Evolutionary conservation across 2,329 filamentous ascomycete genomes (phyloP).

Genomic region (Sporothrix pseudoabietina): DNA sequence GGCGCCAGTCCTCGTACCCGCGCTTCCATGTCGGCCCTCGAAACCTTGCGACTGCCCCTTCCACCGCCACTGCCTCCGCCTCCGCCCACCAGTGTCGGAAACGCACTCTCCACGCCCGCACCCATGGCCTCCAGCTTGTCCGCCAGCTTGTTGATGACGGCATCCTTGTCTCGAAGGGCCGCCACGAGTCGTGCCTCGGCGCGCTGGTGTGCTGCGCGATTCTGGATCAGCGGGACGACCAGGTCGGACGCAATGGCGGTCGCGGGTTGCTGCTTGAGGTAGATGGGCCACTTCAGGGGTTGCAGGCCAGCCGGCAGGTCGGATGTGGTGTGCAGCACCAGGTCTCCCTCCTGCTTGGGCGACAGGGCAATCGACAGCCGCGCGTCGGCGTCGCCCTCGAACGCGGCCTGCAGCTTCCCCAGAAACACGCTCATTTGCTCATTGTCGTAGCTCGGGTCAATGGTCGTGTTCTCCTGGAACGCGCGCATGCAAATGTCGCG

Average conservation of each 20-base stretch:
- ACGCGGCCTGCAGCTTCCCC: slow-evolving; percentile 58
- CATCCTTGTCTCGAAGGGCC: slow-evolving; percentile 54
- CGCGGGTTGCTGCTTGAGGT: slow-evolving; percentile 52
- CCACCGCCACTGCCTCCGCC: slow-evolving; percentile 36
- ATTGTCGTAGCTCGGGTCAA: slow-evolving; percentile 70
- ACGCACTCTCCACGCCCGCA: slow-evolving; percentile 56
- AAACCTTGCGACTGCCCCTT: slow-evolving; percentile 49
- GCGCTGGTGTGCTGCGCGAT: slow-evolving; percentile 45
- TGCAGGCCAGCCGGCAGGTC: slow-evolving; percentile 64
- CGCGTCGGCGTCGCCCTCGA: slow-evolving; percentile 47
- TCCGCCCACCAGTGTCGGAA: slow-evolving; percentile 46
- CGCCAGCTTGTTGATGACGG: slow-evolving; percentile 52
- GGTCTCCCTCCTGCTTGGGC: slow-evolving; percentile 41
- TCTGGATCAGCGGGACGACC: slow-evolving; percentile 55
- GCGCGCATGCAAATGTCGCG: slow-evolving; percentile 65
- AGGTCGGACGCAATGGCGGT: slow-evolving; percentile 52
- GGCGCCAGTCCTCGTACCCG: slow-evolving; percentile 56
- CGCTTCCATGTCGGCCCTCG: slow-evolving; percentile 48
- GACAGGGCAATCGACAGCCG: slow-evolving; percentile 38
- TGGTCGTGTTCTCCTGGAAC: slow-evolving; percentile 64
- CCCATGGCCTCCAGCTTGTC: slow-evolving; percentile 59
- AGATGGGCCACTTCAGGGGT: slow-evolving; percentile 66
- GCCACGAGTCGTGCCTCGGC: slow-evolving; percentile 50
- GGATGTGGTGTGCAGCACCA: slow-evolving; percentile 60
- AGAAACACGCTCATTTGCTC: slow-evolving; percentile 70